Evolutionary conservation across 768 basidiomycete species (phyloP), one percentile per base, ranked within the genome.

Genomic region (Rhodosporidiobolus sp.): DNA sequence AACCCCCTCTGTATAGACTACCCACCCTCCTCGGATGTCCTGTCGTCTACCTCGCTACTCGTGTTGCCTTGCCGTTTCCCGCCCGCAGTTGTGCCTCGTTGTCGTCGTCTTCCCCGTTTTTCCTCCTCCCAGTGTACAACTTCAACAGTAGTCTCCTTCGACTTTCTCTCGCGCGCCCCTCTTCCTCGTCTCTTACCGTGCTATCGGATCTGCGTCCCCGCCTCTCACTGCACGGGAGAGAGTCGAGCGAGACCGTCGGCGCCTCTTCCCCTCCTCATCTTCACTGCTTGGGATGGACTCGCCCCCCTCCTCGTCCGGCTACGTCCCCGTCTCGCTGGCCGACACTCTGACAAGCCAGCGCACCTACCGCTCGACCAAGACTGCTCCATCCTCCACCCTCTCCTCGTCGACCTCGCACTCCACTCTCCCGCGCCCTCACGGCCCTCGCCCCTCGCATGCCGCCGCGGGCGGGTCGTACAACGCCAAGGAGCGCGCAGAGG

Each of bases 331-430:
- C 24, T 64, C 66, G 26, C 62, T 72, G 0, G 20, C 50, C 0
- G 71, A 72, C 57, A 72, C 71, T 11, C 49, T 72, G 43, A 53
- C 62, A 0, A 28, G 19, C 26, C 20, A 56, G 8, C 71, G 71
- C 38, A 52, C 50, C 20, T 72, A 67, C 66, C 56, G 62, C 22
- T 64, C 56, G 0, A 19, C 49, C 38, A 49, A 49, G 9, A 20
- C 71, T 0, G 57, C 65, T 9, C 24, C 60, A 7, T 45, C 3
- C 45, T 52, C 19, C 38, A 14, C 8, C 8, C 38, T 43, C 38
- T 14, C 38, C 38, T 43, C 38, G 38, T 43, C 62, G 2, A 6
- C 62, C 22, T 53, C 35, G 30, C 17, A 32, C 32, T 30, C 43
- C 2, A 30, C 63, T 7, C 61, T 50, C 20, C 10, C n/a, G 35